Evolutionary conservation across 805 yeast species (phyloP).

Genomic region (Vanderwaltozyma yarrowii): DNA sequence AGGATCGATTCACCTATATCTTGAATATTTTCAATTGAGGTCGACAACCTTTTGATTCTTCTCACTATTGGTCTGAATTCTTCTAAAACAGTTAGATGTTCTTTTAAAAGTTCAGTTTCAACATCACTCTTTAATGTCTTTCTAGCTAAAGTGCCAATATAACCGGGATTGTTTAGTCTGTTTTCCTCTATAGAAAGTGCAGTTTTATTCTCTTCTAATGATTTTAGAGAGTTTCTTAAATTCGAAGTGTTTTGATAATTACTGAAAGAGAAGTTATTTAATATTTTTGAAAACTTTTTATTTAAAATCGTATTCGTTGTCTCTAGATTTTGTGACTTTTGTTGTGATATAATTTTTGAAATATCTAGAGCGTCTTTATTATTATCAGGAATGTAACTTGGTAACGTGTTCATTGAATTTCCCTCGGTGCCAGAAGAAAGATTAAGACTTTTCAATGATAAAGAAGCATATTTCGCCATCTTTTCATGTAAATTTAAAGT

Average conservation of each 20-base stretch:
- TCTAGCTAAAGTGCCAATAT: conserved; percentile 51
- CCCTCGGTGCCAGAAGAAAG: neutral
- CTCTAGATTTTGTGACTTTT: conserved; percentile 6
- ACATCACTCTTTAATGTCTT: conserved; percentile 49
- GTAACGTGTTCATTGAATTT: neutral
- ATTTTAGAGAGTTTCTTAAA: conserved; percentile 27
- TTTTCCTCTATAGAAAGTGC: conserved; percentile 20
- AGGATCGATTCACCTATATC: conserved; percentile 7
- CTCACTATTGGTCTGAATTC: conserved; percentile 36
- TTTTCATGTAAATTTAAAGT: conserved; percentile 2
- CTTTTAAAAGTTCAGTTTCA: conserved; percentile 49
- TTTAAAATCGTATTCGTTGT: conserved; percentile 23
- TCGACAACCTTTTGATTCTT: conserved; percentile 30
- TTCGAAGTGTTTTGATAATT: conserved; percentile 25
- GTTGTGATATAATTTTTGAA: conserved; percentile 1
- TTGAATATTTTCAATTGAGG: conserved; percentile 18
- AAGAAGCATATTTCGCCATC: conserved; percentile 2
- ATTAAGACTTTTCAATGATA: conserved; percentile 1
- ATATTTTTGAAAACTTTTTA: conserved; percentile 27
- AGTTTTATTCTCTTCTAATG: conserved; percentile 27
- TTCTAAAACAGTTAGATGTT: conserved; percentile 41
- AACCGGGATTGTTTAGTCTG: conserved; percentile 35
- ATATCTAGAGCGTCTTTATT: conserved; percentile 1
- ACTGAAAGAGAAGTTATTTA: conserved; percentile 22
- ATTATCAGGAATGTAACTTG: conserved; percentile 2